Conservation (phyloP, 2,329 filamentous ascomycete species). For the Thielaviopsis musarum region DNA sequence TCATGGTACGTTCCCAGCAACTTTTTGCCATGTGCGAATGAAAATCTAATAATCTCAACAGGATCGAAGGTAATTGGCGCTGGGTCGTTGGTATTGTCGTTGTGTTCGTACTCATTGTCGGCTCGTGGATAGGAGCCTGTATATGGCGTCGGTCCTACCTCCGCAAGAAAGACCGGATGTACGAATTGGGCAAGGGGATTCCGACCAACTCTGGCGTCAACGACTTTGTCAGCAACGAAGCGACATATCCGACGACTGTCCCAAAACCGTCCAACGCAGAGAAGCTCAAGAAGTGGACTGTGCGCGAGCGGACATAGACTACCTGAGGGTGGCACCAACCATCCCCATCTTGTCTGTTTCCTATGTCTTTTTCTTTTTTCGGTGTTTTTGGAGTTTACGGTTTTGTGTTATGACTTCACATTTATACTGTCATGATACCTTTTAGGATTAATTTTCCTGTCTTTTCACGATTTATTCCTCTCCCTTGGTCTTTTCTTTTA, state of each 20-base stretch:
- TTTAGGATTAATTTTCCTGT: background rate
- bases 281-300: constrained; percentile 31
- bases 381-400: background rate
- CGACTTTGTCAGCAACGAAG: constrained; percentile 16
- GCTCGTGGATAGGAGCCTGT: constrained; percentile 49
- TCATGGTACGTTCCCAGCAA: constrained; percentile 3
- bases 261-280: constrained; percentile 14
- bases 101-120: constrained; percentile 49
- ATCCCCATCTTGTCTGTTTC: background rate
- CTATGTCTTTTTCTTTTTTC: background rate
- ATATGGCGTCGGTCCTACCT: constrained; percentile 60
- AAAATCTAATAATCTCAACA: constrained; percentile 19
- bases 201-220: constrained; percentile 16
- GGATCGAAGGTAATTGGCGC: constrained; percentile 54
- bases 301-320: constrained; percentile 26
- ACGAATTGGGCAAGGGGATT: constrained; percentile 28
- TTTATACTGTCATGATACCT: background rate
- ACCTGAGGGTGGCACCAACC: background rate
- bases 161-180: constrained; percentile 46
- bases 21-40: background rate
- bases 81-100: constrained; percentile 74
- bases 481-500: background rate
- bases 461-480: background rate
- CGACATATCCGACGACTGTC: constrained; percentile 20
- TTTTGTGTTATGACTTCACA: background rate